Evolutionary conservation across 1,139 yeast species (phyloP).

Genomic region (Arxiozyma slooffiae): DNA sequence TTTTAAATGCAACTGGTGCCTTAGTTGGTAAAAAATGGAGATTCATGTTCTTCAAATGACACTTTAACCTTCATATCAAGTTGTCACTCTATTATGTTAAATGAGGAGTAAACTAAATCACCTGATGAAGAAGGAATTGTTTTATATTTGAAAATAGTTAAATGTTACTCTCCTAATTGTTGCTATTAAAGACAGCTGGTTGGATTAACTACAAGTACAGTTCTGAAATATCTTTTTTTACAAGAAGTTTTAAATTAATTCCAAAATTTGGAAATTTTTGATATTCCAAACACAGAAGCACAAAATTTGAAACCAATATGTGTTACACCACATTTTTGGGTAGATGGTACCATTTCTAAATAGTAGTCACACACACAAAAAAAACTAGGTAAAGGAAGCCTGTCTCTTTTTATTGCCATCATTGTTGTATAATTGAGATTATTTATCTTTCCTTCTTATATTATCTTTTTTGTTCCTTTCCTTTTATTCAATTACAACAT

Average conservation of each 20-base stretch:
- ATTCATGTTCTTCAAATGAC: slow-evolving; percentile 2
- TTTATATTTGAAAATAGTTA: slow-evolving; percentile 50
- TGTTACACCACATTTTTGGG: slow-evolving; percentile 5
- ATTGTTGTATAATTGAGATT: not conserved
- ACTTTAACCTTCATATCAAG: slow-evolving; percentile 10
- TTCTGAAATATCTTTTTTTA: slow-evolving; percentile 34
- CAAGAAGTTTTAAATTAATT: slow-evolving; percentile 34
- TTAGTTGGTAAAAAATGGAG: slow-evolving; percentile 26
- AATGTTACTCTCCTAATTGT: slow-evolving; percentile 40
- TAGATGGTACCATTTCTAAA: not conserved
- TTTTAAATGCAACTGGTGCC: slow-evolving; percentile 33
- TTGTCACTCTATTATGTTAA: slow-evolving; percentile 2
- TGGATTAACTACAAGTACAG: slow-evolving; percentile 35
- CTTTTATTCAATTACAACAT: not conserved
- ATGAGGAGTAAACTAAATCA: slow-evolving; percentile 1
- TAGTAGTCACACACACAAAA: not conserved
- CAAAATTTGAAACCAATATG: slow-evolving; percentile 23
- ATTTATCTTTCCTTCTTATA: not conserved
- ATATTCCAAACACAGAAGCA: slow-evolving; percentile 35
- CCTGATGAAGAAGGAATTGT: slow-evolving; percentile 38
- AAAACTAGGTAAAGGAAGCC: not conserved
- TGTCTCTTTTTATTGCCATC: not conserved
- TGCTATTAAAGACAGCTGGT: slow-evolving; percentile 38
- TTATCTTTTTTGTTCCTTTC: not conserved
- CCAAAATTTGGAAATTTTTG: slow-evolving; percentile 31